Evolutionary conservation across 2,329 filamentous ascomycete genomes (phyloP), one percentile per base, ranked within the genome.

Genomic region (Pseudopyrenochaeta lycopersici): DNA sequence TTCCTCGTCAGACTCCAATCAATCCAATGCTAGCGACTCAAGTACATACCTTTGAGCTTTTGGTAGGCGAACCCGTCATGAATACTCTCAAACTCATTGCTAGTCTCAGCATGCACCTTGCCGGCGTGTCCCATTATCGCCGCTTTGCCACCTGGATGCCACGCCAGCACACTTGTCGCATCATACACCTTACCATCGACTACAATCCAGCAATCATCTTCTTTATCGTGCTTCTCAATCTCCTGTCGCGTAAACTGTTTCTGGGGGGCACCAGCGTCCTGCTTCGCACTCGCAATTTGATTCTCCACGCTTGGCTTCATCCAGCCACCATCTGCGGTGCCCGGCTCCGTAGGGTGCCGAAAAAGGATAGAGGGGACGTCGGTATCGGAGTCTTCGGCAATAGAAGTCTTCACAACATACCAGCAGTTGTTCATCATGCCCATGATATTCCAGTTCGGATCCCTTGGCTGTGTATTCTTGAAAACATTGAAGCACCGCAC

Each of bases 111-210:
- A 62, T 83, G 80, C 1, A 82, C 78, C 43, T 76, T 78, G 0
- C 82, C 82, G 0, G 81, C 82, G 62, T 84, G 82, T 0, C 71
- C 74, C 54, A 83, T 66, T 21, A 84, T 80, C 0, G 81, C 71
- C 1, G 77, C 76, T 49, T 78, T 80, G 79, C 85, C 85, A 14
- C 85, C 84, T 10, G 85, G 84, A 68, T 87, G 85, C 50, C 84
- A 77, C 11, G 80, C 79, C 3, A 84, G 78, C 63, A 90, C 89
- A 15, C 83, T 79, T 7, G 84, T 86, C 31, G 90, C 73, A 68
- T 90, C 85, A 74, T 86, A 89, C 7, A 90, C 85, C 60, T 84
- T 82, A 30, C 82, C 81, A 68, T 89, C 82, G 7, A 90, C 81
- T 1, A 88, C 85, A 38, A 90, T 82, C 88, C 88, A 90, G 60